Base-by-base conservation (phyloP, 2,329 filamentous ascomycete species). In the Penicillium sp. region DNA sequence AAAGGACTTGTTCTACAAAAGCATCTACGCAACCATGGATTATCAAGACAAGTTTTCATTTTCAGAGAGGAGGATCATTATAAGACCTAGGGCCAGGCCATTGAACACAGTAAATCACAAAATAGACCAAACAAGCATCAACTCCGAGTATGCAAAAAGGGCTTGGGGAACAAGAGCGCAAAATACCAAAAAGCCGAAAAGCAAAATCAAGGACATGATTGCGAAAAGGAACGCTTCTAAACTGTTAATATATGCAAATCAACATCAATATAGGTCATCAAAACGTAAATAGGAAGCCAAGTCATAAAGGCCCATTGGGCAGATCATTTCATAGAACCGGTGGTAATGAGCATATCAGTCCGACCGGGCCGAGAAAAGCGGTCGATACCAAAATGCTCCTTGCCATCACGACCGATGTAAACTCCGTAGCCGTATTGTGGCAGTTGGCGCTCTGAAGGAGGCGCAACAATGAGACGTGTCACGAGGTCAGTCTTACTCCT, bases 401-500 rank as follows among this genome's bases (percentile, higher is more conserved):
- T 78, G 1, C 83, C 84, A 65, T 86, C 84, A 24, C 83, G 75
- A 0, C 84, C 85, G 2, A 79, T 71, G 58, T 82, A 83, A 16
- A 83, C 76, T 1, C 83, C 83, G 64, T 86, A 84, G 0, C 79
- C 82, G 61, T 84, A 87, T 47, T 73, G 73, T 8, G 77, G 66
- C 42, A 67, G 58, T 5, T 70, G 60, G 14, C 70, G 67, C 39
- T 76, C 75, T 1, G 71, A 71, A 0, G 72, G 72, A 0, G 75
- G 71, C 0, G 73, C 78, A 75, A 42, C 84, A 47, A 90, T 86
- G 2, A 96, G 76, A 40, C 89, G 79, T 0, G 83, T 85, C 21
- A 87, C 81, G 18, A 97, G 81, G 60, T 92, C 88, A 0, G 78
- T 78, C 60, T 86, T 87, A n/a, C 81, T 86, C 27, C 81, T 79